Conservation (phyloP, 805 yeast genomes). For the Kluyveromyces wickerhamii region DNA sequence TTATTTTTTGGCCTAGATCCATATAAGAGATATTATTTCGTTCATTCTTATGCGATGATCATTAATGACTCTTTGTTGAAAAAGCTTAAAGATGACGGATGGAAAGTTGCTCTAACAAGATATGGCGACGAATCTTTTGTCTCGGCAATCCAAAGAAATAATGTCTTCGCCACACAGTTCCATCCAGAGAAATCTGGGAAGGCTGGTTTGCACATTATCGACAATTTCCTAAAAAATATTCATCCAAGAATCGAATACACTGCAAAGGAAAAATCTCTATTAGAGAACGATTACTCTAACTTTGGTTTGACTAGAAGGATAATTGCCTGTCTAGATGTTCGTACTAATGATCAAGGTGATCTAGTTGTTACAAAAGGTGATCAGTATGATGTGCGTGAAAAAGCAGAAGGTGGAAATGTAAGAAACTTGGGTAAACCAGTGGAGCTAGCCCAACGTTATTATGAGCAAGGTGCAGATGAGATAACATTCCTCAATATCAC, state of each 20-base stretch:
- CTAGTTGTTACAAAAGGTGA: slow-evolving; percentile 98
- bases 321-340: slow-evolving; percentile 95
- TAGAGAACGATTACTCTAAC: slow-evolving; percentile 34
- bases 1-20: slow-evolving; percentile 58
- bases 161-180: slow-evolving; percentile 91
- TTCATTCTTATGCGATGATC: slow-evolving; percentile 86
- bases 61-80: slow-evolving; percentile 34
- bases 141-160: slow-evolving; percentile 71
- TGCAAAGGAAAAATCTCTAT: slow-evolving; percentile 13
- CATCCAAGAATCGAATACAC: slow-evolving; percentile 18
- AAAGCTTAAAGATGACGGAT: slow-evolving; percentile 36
- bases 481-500: slow-evolving; percentile 92
- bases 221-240: slow-evolving; percentile 51
- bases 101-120: slow-evolving; percentile 65
- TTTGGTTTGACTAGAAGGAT: slow-evolving; percentile 80
- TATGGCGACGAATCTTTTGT: slow-evolving; percentile 77
- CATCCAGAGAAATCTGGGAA: slow-evolving; percentile 98
- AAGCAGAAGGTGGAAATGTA: slow-evolving; percentile 51
- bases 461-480: slow-evolving; percentile 94
- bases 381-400: slow-evolving; percentile 94
- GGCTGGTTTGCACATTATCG: slow-evolving; percentile 76
- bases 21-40: slow-evolving; percentile 76
- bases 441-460: slow-evolving; percentile 83
- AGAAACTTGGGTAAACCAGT: slow-evolving; percentile 96
- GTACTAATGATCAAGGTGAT: slow-evolving; percentile 90